Base-by-base conservation (phyloP, 306 rosid genomes). In the Arachis stenosperma region DNA sequence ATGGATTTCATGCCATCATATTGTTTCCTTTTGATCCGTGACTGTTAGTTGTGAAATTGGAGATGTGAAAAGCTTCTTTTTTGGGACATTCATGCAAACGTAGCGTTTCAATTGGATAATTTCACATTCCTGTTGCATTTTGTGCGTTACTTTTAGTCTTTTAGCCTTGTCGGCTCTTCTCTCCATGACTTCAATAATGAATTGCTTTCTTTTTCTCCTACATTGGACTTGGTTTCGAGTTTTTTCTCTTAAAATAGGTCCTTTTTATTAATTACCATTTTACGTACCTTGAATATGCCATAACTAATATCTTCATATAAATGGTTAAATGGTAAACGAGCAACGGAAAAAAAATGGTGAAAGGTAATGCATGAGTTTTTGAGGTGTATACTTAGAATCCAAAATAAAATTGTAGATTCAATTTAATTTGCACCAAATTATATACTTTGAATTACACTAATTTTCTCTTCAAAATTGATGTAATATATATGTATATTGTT, bases 1-100 rank as follows among this genome's bases (percentile, higher is more conserved):
- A 80, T 69, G 80, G 83, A 67, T 73, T 67, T 79, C 83, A 73
- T 74, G 83, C 3, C 53, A 67, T 44, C 12, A 9, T 22, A 22
- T 42, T 42, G 60, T 67, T 61, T 68, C 6, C 6, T n/a, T 7
- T 69, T 30, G 6, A 40, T 69, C 80, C 77, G 84, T 75, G 81
- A 65, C 42, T 69, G 27, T 76, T 67, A 44, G 78, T 58, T 67
- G 55, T 40, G 42, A 33, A 33, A 33, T 33, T 33, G 37, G 37
- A 4, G 61, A 57, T 9, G 46, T 29, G 62, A 50, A 27, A 30
- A 46, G 13, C 53, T 59, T 43, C 46, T 40, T 40, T 79, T 67
- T 68, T 51, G 29, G 52, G 74, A 22, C 54, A 66, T 56, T 55
- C 82, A 74, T 53, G 75, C 60, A 67, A 59, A 47, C 14, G 4